Evolutionary conservation across 768 basidiomycete species (phyloP).

Genomic region (Vararia minispora): DNA sequence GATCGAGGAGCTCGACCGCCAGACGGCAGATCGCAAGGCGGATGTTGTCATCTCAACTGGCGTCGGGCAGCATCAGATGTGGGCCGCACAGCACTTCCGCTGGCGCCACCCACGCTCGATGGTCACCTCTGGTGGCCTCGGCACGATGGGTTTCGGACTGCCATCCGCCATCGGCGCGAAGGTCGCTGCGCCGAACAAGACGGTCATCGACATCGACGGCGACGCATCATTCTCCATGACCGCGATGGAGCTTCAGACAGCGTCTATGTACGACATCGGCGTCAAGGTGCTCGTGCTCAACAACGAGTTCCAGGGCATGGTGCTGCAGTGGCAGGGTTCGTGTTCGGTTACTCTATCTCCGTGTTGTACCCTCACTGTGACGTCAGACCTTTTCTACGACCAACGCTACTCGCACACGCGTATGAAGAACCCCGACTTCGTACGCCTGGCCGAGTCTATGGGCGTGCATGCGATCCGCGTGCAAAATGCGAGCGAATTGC

Average conservation of each 20-base stretch:
- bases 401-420: slow-evolving; percentile 91
- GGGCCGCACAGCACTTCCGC: slow-evolving; percentile 90
- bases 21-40: slow-evolving; percentile 72
- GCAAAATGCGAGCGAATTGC: slow-evolving; percentile 59
- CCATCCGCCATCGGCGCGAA: slow-evolving; percentile 95
- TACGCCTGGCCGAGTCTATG: slow-evolving; percentile 84
- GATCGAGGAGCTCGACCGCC: slow-evolving; percentile 80
- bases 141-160: slow-evolving; percentile 98
- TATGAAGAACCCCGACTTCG: slow-evolving; percentile 95
- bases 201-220: slow-evolving; percentile 92
- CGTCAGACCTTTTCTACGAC: slow-evolving; percentile 87
- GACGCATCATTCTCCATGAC: slow-evolving; percentile 99
- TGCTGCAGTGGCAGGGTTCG: slow-evolving; percentile 95
- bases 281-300: slow-evolving; percentile 91
- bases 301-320: slow-evolving; percentile 99
- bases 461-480: slow-evolving; percentile 84
- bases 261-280: slow-evolving; percentile 83
- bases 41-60: slow-evolving; percentile 86
- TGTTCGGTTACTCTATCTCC: background rate
- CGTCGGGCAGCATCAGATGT: slow-evolving; percentile 99
- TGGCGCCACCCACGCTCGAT: slow-evolving; percentile 83
- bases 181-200: slow-evolving; percentile 88
- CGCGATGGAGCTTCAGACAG: slow-evolving; percentile 96
- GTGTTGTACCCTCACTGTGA: background rate
- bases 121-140: slow-evolving; percentile 91